These are phyloP conservation scores for Circinella umbellata DNA, from an alignment of 371 early-diverging fungal genomes.

Conservation along the genomic window DNA sequence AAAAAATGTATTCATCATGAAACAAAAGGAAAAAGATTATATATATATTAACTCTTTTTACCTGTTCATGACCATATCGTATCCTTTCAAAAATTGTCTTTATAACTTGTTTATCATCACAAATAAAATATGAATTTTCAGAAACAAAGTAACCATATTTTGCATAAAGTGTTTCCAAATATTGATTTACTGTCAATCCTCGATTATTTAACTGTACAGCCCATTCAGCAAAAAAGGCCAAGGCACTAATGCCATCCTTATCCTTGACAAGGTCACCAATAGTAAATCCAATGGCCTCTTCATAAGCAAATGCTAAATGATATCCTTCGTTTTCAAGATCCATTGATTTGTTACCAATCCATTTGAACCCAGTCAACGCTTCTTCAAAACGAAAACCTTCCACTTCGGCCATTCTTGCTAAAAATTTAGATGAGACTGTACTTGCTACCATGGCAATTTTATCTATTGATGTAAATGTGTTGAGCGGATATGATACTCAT, in stretches of 20 bases:
- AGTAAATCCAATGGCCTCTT: constrained; percentile 95
- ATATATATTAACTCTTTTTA: constrained; percentile 18
- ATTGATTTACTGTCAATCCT: constrained; percentile 63
- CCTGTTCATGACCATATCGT: constrained; percentile 68
- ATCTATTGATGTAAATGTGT: constrained; percentile 25
- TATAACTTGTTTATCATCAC: constrained; percentile 77
- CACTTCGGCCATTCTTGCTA: constrained; percentile 72
- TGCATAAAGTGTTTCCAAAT: constrained; percentile 75
- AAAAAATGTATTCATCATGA: background rate
- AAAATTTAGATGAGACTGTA: constrained; percentile 89
- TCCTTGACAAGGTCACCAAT: constrained; percentile 78
- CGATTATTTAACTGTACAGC: constrained; percentile 71
- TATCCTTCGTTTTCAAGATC: constrained; percentile 65
- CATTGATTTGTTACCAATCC: constrained; percentile 88
- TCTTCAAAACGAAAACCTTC: constrained; percentile 89
- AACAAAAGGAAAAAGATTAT: background rate
- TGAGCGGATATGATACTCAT: background rate
- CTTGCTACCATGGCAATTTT: constrained; percentile 86
- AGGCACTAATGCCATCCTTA: constrained; percentile 87
- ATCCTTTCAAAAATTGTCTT: constrained; percentile 78
- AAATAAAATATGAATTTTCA: constrained; percentile 89
- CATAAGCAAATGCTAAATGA: constrained; percentile 83
- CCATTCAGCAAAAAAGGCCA: constrained; percentile 85
- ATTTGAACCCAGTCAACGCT: constrained; percentile 96
- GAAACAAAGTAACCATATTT: constrained; percentile 89